Evolutionary conservation across 164 flowering plant species (phyloP), one percentile per base, ranked within the genome.

Genomic region (Aristolochia fimbriata): DNA sequence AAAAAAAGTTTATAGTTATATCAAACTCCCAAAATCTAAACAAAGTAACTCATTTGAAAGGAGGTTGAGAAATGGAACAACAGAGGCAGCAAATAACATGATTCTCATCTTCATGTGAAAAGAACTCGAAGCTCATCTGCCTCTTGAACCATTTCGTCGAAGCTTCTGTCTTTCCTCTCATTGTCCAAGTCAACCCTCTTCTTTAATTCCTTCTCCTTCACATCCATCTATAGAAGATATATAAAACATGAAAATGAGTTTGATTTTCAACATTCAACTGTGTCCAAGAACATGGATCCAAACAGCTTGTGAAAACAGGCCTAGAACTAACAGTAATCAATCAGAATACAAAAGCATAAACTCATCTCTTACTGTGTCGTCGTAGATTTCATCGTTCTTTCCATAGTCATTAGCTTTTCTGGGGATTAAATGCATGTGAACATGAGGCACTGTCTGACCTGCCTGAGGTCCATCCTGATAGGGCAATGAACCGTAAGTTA

Each of bases 381-480:
- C 95, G 71, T 91, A 88, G 20, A 91, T 83, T 70, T 87, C 88
- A 65, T 91, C 96, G 67, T 87, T 88, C 41, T 78, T 80, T 83
- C 81, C 85, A 76, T 87, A 91, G 67, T 91, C 98, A 8, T 87
- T 90, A 53, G 61, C 71, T 71, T 75, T 81, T 48, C 96, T 68
- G 0, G 98, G 98, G 31, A 91, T 65, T 50, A 91, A 67, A 68
- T 91, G 98, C 51, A 91, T 75, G 65, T 91, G 98, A 49, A 88
- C 89, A 73, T 91, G 98, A 46, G 96, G 87, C 15, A 91, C 98
- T 10, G 92, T 80, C 67, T 91, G 98, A 58, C 98, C 98, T 15
- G 98, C 86, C 67, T 91, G 81, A 1, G 96, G 93, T 6, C 96
- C 98, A 76, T 91, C 98, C 97, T 88, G 70, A 51, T 53, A 60